phyloP scores from a whole-genome alignment of 208 protist species.

The Trypanosoma grayi region DNA sequence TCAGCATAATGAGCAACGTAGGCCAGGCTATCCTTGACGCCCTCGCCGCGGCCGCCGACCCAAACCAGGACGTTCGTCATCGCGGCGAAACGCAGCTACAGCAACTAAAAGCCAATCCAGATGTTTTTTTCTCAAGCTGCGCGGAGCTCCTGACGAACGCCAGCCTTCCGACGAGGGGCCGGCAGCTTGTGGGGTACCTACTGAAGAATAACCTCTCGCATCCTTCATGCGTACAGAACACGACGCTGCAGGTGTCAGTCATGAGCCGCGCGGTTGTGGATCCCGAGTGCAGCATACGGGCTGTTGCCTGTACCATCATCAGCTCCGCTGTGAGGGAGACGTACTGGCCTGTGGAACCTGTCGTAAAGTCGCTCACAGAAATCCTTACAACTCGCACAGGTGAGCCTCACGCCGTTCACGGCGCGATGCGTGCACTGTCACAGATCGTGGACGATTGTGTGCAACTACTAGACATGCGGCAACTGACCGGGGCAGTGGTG shows the following conservation, averaged over 20 bases:
- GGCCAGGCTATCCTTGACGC: constrained; percentile 62
- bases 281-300: constrained; percentile 56
- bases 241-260: constrained; percentile 44
- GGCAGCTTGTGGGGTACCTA: constrained; percentile 67
- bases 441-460: constrained; percentile 74
- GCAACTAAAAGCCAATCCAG: constrained; percentile 46
- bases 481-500: constrained; percentile 54
- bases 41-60: constrained; percentile 59
- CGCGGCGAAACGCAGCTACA: constrained; percentile 58
- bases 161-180: constrained; percentile 32
- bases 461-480: constrained; percentile 49
- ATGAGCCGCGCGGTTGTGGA: constrained; percentile 64
- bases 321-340: constrained; percentile 67
- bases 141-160: constrained; percentile 55
- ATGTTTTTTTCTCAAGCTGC: constrained; percentile 61
- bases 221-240: constrained; percentile 50
- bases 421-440: constrained; percentile 67
- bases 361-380: constrained; percentile 39
- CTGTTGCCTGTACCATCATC: constrained; percentile 71
- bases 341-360: constrained; percentile 50
- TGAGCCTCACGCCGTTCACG: constrained; percentile 55
- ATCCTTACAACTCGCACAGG: constrained; percentile 35
- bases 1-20: constrained; percentile 27
- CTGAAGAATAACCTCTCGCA: constrained; percentile 73
- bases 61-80: constrained; percentile 43